Conservation (phyloP, 257 asterid species). For the Solanum corneliomulleri region DNA sequence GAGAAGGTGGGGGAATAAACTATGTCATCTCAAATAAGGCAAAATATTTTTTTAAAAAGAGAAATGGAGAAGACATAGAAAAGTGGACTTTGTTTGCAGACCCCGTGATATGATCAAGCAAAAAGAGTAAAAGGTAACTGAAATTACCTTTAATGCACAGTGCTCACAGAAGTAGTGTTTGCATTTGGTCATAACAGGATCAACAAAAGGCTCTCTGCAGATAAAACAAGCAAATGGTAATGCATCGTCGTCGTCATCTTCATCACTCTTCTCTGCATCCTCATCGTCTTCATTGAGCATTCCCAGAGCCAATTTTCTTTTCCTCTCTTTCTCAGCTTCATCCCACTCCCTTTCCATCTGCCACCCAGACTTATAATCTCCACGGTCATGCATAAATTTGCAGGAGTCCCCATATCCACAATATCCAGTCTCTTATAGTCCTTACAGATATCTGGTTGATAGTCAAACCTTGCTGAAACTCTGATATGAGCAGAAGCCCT, state of each 20-base stretch:
- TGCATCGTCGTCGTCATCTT: constrained; percentile 60
- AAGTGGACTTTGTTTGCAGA: background rate
- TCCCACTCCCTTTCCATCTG: constrained; percentile 93
- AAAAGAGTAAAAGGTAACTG: background rate
- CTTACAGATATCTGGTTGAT: constrained; percentile 94
- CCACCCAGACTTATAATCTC: constrained; percentile 96
- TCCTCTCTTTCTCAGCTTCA: constrained; percentile 67
- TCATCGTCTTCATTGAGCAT: constrained; percentile 43
- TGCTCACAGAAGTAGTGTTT: constrained; percentile 97
- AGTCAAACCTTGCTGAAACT: constrained; percentile 90
- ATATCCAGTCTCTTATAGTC: constrained; percentile 91
- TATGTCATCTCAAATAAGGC: background rate
- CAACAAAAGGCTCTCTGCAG: constrained; percentile 81
- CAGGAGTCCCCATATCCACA: constrained; percentile 97
- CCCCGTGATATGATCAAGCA: background rate
- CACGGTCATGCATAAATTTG: constrained; percentile 95
- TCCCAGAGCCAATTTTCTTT: constrained; percentile 50
- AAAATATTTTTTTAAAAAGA: background rate
- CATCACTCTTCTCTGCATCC: constrained; percentile 42
- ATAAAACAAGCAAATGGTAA: constrained; percentile 92
- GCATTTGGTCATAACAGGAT: constrained; percentile 85
- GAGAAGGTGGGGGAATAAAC: background rate
- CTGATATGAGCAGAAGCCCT: constrained; percentile 92
- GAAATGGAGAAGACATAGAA: background rate
- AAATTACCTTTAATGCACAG: constrained; percentile 77